Evolutionary conservation across 1,139 yeast genomes (phyloP).

Genomic region (Meyerozyma smithsonii): DNA sequence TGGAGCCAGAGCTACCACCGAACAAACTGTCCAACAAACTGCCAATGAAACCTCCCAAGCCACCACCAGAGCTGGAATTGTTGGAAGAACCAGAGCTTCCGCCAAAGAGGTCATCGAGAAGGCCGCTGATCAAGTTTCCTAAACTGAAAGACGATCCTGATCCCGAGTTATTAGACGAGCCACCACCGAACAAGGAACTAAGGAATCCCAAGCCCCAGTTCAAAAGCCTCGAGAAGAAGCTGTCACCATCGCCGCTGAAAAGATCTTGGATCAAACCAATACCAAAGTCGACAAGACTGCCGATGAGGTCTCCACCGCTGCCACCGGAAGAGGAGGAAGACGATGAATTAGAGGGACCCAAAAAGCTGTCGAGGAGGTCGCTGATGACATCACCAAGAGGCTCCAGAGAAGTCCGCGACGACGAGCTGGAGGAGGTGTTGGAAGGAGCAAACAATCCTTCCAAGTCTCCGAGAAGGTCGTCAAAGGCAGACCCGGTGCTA

Average conservation of each 20-base stretch:
- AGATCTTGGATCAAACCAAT: background rate
- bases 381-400: constrained; percentile 11
- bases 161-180: constrained; percentile 1
- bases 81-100: constrained; percentile 11
- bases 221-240: background rate
- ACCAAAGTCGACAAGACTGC: constrained; percentile 1
- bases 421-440: constrained; percentile 9
- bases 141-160: background rate
- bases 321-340: constrained; percentile 7
- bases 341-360: constrained; percentile 2
- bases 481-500: constrained; percentile 12
- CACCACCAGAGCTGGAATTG: constrained; percentile 7
- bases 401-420: constrained; percentile 9
- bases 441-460: constrained; percentile 6
- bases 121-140: background rate
- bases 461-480: constrained; percentile 8
- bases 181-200: background rate
- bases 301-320: background rate
- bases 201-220: constrained; percentile 5
- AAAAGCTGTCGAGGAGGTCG: constrained; percentile 8
- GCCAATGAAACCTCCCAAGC: constrained; percentile 6
- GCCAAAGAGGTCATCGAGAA: constrained; percentile 12
- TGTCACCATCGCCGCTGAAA: background rate
- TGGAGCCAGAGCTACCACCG: constrained; percentile 13
- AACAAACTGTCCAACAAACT: constrained; percentile 12